phyloP scores from a whole-genome alignment of 2,329 filamentous ascomycete species.

The Botrytis tulipae region DNA sequence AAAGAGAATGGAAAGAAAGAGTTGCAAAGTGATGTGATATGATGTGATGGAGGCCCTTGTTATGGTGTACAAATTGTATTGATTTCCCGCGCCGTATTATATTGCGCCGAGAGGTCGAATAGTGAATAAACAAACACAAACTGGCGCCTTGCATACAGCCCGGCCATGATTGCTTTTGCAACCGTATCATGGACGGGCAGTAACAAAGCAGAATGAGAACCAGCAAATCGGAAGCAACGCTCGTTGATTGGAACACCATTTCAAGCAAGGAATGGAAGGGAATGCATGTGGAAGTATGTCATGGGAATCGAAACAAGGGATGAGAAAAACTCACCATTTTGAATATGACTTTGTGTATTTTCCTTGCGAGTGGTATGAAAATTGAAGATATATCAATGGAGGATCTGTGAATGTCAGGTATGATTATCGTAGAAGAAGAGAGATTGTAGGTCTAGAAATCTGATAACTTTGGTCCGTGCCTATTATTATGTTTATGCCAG shows the following conservation, averaged over 20 bases:
- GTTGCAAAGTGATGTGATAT: not conserved
- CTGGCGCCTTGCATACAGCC: not conserved
- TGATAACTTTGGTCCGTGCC: conserved; percentile 4
- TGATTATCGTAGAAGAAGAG: not conserved
- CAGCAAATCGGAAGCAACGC: conserved; percentile 3
- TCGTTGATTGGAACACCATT: not conserved
- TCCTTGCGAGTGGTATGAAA: not conserved
- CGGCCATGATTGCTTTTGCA: not conserved
- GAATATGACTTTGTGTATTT: not conserved
- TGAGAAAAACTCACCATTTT: conserved; percentile 6
- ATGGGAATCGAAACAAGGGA: not conserved
- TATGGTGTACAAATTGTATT: not conserved
- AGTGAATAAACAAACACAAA: not conserved
- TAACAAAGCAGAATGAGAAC: not conserved
- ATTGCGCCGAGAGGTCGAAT: not conserved
- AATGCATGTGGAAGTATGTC: not conserved
- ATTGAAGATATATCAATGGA: not conserved
- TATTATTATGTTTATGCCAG: conserved; percentile 1
- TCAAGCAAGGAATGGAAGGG: conserved; percentile 9
- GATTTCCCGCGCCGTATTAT: not conserved
- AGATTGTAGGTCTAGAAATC: not conserved
- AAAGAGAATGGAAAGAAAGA: not conserved
- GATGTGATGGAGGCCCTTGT: not conserved
- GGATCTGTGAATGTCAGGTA: not conserved
- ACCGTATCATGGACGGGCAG: not conserved